phyloP scores from a whole-genome alignment of 805 yeast species.

The Candida sakaeoensis region DNA sequence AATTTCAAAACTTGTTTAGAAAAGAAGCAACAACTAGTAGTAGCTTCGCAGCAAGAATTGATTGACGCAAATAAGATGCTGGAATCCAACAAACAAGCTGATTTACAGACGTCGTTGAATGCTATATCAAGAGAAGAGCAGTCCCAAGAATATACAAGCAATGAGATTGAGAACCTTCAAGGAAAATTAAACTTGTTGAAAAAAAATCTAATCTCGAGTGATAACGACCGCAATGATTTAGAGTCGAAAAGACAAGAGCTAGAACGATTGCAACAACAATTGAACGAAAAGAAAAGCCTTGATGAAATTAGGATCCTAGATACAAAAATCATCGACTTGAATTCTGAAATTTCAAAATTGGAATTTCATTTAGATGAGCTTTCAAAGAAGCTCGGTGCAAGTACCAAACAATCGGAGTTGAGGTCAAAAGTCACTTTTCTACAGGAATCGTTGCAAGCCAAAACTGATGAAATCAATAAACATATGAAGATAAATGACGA shows the following conservation, averaged over 20 bases:
- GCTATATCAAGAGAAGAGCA: constrained; percentile 40
- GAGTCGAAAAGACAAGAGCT: constrained; percentile 44
- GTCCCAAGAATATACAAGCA: constrained; percentile 34
- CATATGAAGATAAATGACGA: constrained; percentile 19
- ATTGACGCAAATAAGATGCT: constrained; percentile 8
- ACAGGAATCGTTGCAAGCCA: constrained; percentile 34
- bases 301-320: constrained; percentile 14
- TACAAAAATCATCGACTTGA: constrained; percentile 33
- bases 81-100: constrained; percentile 11
- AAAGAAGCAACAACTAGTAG: not conserved
- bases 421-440: constrained; percentile 51
- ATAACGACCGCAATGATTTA: constrained; percentile 39
- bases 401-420: constrained; percentile 56
- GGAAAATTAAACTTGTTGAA: constrained; percentile 36
- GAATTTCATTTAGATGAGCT: constrained; percentile 47
- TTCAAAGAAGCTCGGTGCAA: constrained; percentile 45
- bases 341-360: constrained; percentile 27
- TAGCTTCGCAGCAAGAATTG: constrained; percentile 7
- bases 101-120: constrained; percentile 17
- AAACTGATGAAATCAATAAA: constrained; percentile 23
- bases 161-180: constrained; percentile 36
- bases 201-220: constrained; percentile 34
- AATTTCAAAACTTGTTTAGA: constrained; percentile 8
- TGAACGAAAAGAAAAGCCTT: constrained; percentile 18
- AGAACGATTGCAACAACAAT: constrained; percentile 30